Evolutionary conservation across 2,329 filamentous ascomycete genomes (phyloP), one percentile per base, ranked within the genome.

Genomic region (Nemania sp.): DNA sequence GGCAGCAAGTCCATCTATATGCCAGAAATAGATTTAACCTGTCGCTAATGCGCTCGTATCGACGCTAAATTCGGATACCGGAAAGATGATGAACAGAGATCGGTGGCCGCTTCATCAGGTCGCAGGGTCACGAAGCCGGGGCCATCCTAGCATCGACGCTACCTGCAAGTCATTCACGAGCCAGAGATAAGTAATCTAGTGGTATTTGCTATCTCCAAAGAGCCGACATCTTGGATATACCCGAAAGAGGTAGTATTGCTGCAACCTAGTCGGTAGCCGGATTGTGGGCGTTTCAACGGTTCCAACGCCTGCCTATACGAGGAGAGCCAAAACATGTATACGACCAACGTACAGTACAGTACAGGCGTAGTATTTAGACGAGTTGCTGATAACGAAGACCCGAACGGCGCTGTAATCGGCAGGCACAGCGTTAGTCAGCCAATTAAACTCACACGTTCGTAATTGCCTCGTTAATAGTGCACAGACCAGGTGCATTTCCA

Each of bases 11-110:
- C 8, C 8, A 36, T 36, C 8, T 26, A 51, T 42, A 20, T 44
- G 31, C 47, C 31, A 5, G 52, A 41, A 51, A 51, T 51, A 47
- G 52, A 55, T 42, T 30, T 23, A 42, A 23, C 30, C 36, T 15
- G 20, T 47, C 30, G 47, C 47, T 55, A 51, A 55, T 54, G 52
- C 52, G 52, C 17, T 54, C 22, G 11, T 34, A 51, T 55, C 52
- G 52, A 55, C 52, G 52, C 52, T 55, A 55, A 55, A 55, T 12
- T 51, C 52, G 52, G 52, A 55, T 55, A 22, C n/a, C 52, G 52
- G 47, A 51, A 51, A 45, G 28, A 23, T 28, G 39, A 36, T 51
- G 52, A 24, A 19, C n/a, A 44, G 36, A 52, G 42, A 47, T 55
- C 48, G 30, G 43, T 40, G 46, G 48, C 28, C 34, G 22, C 50